Base-by-base conservation (phyloP, 2,329 filamentous ascomycete genomes). In the Colletotrichum zoysiae region DNA sequence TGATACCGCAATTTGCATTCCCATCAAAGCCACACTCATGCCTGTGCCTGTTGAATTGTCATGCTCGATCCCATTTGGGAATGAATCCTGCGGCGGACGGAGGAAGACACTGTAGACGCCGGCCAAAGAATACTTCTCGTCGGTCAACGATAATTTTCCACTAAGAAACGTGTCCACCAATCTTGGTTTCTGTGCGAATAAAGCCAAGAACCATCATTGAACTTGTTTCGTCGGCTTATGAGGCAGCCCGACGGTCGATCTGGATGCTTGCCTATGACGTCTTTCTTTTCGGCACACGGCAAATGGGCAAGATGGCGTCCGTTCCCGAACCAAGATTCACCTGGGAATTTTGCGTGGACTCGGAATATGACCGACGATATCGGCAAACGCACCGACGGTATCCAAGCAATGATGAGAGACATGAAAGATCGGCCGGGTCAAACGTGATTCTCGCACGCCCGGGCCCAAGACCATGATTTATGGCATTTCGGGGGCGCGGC, bases 151-250 rank as follows among this genome's bases (percentile, higher is more conserved):
- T 40, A n/a, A 3, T 1, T 2, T 40, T 14, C 38, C 12, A 18
- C 1, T 16, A 14, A 5, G 2, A 30, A 51, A 30, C 11, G 5
- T 16, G 23, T 16, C 1, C 23, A 30, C 14, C 23, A 5, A 9
- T 3, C 6, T 4, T 1, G 1, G 1, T 51, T 30, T 3, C 2
- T 18, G 6, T 8, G 50, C 5, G 2, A 7, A 51, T 14, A 1
- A 30, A 18, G 1, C 5, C 5, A 9, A 1, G 18, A 18, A 7
- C 2, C 3, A 6, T 3, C 3, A 23, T 23, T 14, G 9, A 20
- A 1, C 8, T 14, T 20, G 46, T 50, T 5, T 23, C 3, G 1
- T 26, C 4, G n/a, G 5, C 48, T 7, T 7, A 5, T 5, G 11
- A n/a, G n/a, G n/a, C n/a, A 14, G 16, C 9, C 3, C 12, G 23